Percentiles rank a stretch among this genome's conserved stretches.
phyloP scores from a whole-genome alignment of 768 basidiomycete species.

The Boletus eberwhitei region DNA sequence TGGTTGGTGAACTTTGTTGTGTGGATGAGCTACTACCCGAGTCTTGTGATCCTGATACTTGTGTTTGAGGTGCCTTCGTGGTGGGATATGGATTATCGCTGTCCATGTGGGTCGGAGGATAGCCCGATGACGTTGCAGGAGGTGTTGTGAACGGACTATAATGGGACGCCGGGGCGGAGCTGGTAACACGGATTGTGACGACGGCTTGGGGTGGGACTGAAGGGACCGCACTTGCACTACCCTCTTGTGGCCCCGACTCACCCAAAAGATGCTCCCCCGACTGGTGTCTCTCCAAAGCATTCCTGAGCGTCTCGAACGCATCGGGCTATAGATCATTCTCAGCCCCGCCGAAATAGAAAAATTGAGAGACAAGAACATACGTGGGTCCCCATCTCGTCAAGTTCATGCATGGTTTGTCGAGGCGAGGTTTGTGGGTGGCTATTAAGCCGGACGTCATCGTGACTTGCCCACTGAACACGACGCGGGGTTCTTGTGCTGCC shows the following conservation, averaged over 20 bases:
- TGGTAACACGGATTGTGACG: constrained; percentile 10
- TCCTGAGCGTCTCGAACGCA: constrained; percentile 47
- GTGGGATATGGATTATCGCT: constrained; percentile 22
- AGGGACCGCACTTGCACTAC: constrained; percentile 3
- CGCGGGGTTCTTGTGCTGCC: constrained; percentile 44
- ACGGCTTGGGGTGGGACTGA: constrained; percentile 2
- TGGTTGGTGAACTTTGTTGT: constrained; percentile 8
- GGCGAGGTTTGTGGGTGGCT: constrained; percentile 1
- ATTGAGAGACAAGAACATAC: constrained; percentile 34
- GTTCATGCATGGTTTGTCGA: constrained; percentile 31
- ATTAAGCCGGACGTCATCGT: constrained; percentile 17
- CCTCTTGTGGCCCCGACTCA: not conserved
- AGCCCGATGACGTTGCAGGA: not conserved
- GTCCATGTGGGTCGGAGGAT: not conserved
- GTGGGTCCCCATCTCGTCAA: constrained; percentile 54
- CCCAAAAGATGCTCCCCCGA: constrained; percentile 16
- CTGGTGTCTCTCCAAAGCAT: constrained; percentile 51
- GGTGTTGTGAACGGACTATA: constrained; percentile 1
- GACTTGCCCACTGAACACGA: constrained; percentile 51
- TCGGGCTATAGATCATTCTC: constrained; percentile 34
- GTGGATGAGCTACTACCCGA: constrained; percentile 1
- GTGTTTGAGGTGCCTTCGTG: not conserved
- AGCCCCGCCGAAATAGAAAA: not conserved
- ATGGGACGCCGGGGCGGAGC: not conserved
- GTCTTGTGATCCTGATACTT: constrained; percentile 3